Base-by-base conservation (phyloP, 2,329 filamentous ascomycete genomes). In the Cordyceps javanica region DNA sequence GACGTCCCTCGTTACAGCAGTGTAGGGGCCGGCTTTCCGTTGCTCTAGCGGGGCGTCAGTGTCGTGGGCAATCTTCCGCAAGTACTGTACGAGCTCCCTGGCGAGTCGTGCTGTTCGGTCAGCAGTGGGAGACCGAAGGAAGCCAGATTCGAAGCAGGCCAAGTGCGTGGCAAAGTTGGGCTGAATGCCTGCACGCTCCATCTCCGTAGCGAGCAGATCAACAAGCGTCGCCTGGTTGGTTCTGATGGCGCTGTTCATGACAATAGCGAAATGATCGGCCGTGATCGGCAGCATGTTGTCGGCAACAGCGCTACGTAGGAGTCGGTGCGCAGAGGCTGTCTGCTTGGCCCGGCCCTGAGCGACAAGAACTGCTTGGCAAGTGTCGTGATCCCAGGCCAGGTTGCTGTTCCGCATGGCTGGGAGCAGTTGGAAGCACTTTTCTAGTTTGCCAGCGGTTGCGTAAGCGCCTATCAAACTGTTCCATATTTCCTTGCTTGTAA, bases 381-480 rank as follows among this genome's bases (percentile, higher is more conserved):
- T 84, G 48, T 73, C 69, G 7, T 72, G 64, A 60, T 82, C 71
- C 72, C 80, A 82, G 10, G 74, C 66, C 13, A 85, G 65, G 0
- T 70, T 65, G 39, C 71, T 67, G 13, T 73, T 68, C 23, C 73
- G 75, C 82, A 85, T 85, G 36, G 66, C 60, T 36, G 72, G 69
- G 23, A 83, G 70, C 7, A 82, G 58, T 5, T 71, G 73, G 63
- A 82, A 78, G 55, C 82, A 73, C 49, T 72, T 72, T n/a, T 67
- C 67, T 7, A 83, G 68, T 54, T 79, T 75, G 57, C 87, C 81
- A 7, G 81, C 78, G 57, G 82, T 74, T 7, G 89, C 89, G 68
- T 91, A 81, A 60, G 87, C 82, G 57, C 81, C 78, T 5, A 97
- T 75, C 32, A 97, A 73, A 55, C 83, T 78, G 67, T 97, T 96